Conservation (phyloP, 768 basidiomycete species). For the Lactarius deliciosus region DNA sequence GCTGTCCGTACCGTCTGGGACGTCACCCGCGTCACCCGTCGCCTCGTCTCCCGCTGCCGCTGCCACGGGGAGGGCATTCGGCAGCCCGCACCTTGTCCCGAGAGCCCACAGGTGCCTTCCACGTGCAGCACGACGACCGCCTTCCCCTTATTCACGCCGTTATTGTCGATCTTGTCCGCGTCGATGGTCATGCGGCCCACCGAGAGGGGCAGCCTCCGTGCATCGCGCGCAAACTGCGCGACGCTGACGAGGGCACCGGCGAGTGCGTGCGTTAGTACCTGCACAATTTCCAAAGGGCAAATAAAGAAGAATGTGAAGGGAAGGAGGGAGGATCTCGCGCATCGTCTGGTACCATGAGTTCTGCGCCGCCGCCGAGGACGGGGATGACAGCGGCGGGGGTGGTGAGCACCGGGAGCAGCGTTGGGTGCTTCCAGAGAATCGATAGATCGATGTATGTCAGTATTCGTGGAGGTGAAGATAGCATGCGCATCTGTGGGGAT, state of each 20-base stretch:
- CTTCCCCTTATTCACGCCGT: slow-evolving; percentile 57
- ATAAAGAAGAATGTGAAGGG: background rate
- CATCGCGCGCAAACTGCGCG: slow-evolving; percentile 43
- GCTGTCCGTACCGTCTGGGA: slow-evolving; percentile 13
- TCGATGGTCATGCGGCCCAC: slow-evolving; percentile 68
- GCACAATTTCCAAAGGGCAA: slow-evolving; percentile 52
- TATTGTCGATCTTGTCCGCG: slow-evolving; percentile 31
- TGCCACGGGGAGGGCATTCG: slow-evolving; percentile 35
- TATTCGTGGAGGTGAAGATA: too few relatives aligned
- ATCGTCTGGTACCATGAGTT: slow-evolving; percentile 89
- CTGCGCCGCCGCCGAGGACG: slow-evolving; percentile 70
- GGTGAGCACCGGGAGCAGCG: slow-evolving; percentile 64
- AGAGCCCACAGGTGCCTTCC: slow-evolving; percentile 75
- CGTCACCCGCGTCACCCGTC: slow-evolving; percentile 17
- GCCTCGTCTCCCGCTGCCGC: slow-evolving; percentile 26
- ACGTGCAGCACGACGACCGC: slow-evolving; percentile 75
- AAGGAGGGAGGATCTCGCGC: slow-evolving; percentile 33
- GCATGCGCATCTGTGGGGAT: slow-evolving; percentile 57
- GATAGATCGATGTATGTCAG: background rate
- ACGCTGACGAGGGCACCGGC: slow-evolving; percentile 63
- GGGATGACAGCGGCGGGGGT: slow-evolving; percentile 72
- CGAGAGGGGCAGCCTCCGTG: slow-evolving; percentile 61
- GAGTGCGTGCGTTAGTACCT: slow-evolving; percentile 44
- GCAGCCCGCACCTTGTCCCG: slow-evolving; percentile 59
- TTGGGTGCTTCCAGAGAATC: slow-evolving; percentile 64